Conservation (phyloP, 495 filamentous ascomycete species). For the Xylaria longipes region DNA sequence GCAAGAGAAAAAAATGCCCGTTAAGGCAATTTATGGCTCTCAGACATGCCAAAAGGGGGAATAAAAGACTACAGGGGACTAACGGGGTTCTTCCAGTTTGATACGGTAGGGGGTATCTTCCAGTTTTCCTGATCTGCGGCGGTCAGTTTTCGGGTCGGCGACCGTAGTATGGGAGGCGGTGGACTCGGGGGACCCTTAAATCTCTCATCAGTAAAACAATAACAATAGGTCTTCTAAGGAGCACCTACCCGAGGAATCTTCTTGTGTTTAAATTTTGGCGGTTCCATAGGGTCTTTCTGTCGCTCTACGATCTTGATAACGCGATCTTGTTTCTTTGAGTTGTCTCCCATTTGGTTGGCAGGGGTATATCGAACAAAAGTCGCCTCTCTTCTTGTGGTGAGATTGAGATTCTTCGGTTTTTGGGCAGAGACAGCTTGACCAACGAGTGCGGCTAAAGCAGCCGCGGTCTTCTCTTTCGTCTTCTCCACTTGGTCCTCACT, state of each 20-base stretch:
- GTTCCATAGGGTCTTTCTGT: conserved; percentile 96
- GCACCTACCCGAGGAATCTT: conserved; percentile 77
- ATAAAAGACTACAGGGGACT: too few relatives aligned
- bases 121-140: conserved; percentile 97
- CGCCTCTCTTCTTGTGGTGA: conserved; percentile 75
- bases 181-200: conserved; percentile 80
- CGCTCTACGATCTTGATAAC: conserved; percentile 98
- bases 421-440: conserved; percentile 86
- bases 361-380: conserved; percentile 97
- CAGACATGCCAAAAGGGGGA: too few relatives aligned
- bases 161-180: conserved; percentile 94
- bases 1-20: too few relatives aligned
- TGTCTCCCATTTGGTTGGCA: conserved; percentile 96
- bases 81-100: conserved; percentile 98
- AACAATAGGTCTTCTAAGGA: neutral
- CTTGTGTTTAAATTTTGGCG: conserved; percentile 97
- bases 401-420: conserved; percentile 93
- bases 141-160: conserved; percentile 91
- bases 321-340: conserved; percentile 82
- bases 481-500: conserved; percentile 81
- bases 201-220: neutral
- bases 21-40: too few relatives aligned
- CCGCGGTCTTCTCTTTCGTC: conserved; percentile 86
- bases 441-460: conserved; percentile 81
- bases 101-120: conserved; percentile 93